phyloP scores from a whole-genome alignment of 805 yeast species.

The Yamadazyma kitorensis region DNA sequence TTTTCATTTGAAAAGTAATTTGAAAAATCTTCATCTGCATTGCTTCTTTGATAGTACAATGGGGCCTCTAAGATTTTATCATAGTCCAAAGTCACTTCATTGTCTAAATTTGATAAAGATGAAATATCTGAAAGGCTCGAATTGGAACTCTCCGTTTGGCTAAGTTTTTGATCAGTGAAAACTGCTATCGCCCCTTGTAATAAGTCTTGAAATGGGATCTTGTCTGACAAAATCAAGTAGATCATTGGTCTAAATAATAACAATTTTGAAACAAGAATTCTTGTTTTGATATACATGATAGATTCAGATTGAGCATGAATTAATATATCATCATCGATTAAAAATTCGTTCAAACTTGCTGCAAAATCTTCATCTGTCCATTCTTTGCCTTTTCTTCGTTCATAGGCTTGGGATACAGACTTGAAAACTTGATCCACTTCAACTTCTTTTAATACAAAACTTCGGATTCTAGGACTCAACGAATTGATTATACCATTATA shows the following conservation, averaged over 20 bases:
- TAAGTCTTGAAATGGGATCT: constrained; percentile 24
- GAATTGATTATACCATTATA: constrained; percentile 38
- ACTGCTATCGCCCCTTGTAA: constrained; percentile 24
- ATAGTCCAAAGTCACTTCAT: constrained; percentile 7
- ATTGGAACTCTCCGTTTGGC: neutral
- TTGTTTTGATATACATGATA: constrained; percentile 36
- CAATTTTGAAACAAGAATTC: constrained; percentile 32
- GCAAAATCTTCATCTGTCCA: constrained; percentile 5
- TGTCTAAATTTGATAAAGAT: neutral
- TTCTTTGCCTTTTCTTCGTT: constrained; percentile 11
- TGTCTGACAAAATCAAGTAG: constrained; percentile 30
- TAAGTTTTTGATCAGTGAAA: constrained; percentile 5
- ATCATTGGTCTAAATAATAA: constrained; percentile 32
- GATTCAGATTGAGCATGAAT: constrained; percentile 34
- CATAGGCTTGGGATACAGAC: constrained; percentile 23
- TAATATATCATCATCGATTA: constrained; percentile 31
- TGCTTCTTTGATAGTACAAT: constrained; percentile 23
- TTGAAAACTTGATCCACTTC: constrained; percentile 28
- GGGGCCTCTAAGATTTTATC: constrained; percentile 23
- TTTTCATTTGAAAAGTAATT: constrained; percentile 19
- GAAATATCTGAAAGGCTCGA: constrained; percentile 7
- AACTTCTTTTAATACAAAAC: constrained; percentile 29
- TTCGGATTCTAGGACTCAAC: constrained; percentile 30
- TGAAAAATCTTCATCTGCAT: constrained; percentile 32
- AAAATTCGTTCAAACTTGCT: constrained; percentile 30